Evolutionary conservation across 148 eudicot genomes (phyloP).

Genomic region (Rhododendron vialii): DNA sequence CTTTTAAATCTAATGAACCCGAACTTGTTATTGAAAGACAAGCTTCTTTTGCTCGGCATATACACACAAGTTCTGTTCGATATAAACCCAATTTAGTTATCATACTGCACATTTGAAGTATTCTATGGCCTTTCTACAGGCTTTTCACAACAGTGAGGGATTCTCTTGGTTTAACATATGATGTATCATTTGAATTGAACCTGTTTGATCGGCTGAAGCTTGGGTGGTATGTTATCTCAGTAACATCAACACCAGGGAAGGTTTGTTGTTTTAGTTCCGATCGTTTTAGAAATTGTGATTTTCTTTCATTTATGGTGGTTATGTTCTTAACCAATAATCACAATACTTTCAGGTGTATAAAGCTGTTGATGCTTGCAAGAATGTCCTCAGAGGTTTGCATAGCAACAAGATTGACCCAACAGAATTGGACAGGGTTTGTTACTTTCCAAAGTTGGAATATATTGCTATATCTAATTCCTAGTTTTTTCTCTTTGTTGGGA

Average conservation of each 20-base stretch:
- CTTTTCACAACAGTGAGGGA: conserved; percentile 97
- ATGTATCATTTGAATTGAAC: conserved; percentile 90
- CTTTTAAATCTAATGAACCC: not conserved
- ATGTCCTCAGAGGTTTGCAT: conserved; percentile 86
- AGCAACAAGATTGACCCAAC: conserved; percentile 66
- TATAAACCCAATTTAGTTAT: not conserved
- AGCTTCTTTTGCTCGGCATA: not conserved
- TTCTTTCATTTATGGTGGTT: not conserved
- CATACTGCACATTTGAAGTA: not conserved
- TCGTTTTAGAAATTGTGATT: not conserved
- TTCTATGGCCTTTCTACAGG: conserved; percentile 37
- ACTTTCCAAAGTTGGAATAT: not conserved
- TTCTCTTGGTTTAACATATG: conserved; percentile 93
- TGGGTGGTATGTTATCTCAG: conserved; percentile 98
- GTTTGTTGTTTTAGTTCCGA: conserved; percentile 29
- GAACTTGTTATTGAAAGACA: not conserved
- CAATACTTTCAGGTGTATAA: conserved; percentile 60
- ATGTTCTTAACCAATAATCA: conserved; percentile 2
- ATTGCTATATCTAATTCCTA: not conserved
- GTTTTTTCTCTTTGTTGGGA: not conserved
- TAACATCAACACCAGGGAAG: conserved; percentile 97
- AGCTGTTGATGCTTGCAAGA: conserved; percentile 99
- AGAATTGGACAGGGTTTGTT: conserved; percentile 90
- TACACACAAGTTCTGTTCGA: not conserved
- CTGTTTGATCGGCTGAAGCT: conserved; percentile 87